Base-by-base conservation (phyloP, 2,329 filamentous ascomycete genomes). In the Seiridium unicorne region DNA sequence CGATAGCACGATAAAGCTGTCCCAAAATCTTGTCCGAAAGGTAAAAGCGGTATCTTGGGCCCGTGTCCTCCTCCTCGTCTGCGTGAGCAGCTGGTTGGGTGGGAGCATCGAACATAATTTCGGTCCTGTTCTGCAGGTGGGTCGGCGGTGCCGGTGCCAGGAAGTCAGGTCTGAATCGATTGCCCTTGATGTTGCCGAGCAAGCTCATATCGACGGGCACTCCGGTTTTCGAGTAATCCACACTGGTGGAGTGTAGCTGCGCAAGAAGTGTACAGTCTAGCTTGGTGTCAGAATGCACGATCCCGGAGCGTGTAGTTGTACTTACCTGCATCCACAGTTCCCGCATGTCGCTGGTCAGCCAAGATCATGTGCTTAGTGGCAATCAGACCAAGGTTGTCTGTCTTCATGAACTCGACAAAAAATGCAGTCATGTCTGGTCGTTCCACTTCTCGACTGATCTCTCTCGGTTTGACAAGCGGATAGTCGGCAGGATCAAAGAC, bases 181-280 rank as follows among this genome's bases (percentile, higher is more conserved):
- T 73, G 7, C 66, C 72, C 3, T 70, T 72, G 9, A 73, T 59
- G 18, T 64, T 73, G 0, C 79, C 81, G 13, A 87, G 72, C 1
- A 76, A 66, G 0, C 62, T 70, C 42, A 83, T 69, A 5, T 82
- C 73, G 5, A 87, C 85, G 0, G 81, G 72, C 34, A 89, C 84
- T 0, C 91, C 91, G 0, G 89, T 90, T 72, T 92, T 92, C 3
- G 89, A 90, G 66, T 90, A 92, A 70, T 92, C 89, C 0, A 92
- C 89, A 0, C 88, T 89, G 0, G 81, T 87, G 0, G 89, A 92
- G 64, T 90, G 86, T 68, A 92, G 73, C 62, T 79, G 78, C 0
- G 89, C 88, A 13, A 92, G 77, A 1, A 67, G 70, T 10, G 76
- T 57, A 60, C 89, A 91, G 3, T 81, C 73, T 0, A 13, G 2